Base-by-base conservation (phyloP, 768 basidiomycete species). In the Gymnopilus junonius region DNA sequence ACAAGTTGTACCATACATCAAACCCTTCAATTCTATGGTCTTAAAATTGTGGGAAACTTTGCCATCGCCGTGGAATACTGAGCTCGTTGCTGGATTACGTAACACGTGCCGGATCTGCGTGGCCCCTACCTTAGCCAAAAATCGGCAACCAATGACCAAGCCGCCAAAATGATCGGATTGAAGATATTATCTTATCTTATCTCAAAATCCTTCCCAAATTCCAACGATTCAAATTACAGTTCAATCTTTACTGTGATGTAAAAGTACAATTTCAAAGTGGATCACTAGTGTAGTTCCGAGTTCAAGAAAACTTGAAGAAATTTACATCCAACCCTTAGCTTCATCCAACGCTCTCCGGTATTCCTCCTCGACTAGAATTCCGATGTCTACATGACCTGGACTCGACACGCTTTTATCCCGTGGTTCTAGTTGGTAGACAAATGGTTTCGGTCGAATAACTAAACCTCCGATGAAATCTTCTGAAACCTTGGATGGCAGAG, bases 401-500 rank as follows among this genome's bases (percentile, higher is more conserved):
- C 4, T 35, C 15, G 7, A 14, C 15, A 3, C 35, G 4, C 11
- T 35, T 5, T 42, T 42, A 4, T n/a, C 17, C 4, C 40, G 40
- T 11, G 4, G 1, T 20, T 42, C 40, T 10, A 42, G n/a, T 7
- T 20, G 40, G 46, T 68, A 71, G 12, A 29, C 15, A 17, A 71
- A 68, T n/a, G 60, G 46, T 2, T 53, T 59, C 17, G 70, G 70
- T 20, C 59, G 65, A 43, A 67, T 34, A 8, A 66, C 66, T n/a
- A 71, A 39, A 21, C 66, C 64, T 0, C 64, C 66, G 3, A 64
- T 45, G 55, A 68, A 65, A 25, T 64, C 57, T 20, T 70, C 66
- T 4, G 50, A 57, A 8, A 21, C 54, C 3, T 37, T 55, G 14
- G 67, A 60, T 3, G 70, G 70, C 8, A 71, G 48, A 1, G 37